These are phyloP conservation scores for Volvariella volvacea DNA, from an alignment of 1,284 basidiomycete genomes.

Conservation along the genomic window DNA sequence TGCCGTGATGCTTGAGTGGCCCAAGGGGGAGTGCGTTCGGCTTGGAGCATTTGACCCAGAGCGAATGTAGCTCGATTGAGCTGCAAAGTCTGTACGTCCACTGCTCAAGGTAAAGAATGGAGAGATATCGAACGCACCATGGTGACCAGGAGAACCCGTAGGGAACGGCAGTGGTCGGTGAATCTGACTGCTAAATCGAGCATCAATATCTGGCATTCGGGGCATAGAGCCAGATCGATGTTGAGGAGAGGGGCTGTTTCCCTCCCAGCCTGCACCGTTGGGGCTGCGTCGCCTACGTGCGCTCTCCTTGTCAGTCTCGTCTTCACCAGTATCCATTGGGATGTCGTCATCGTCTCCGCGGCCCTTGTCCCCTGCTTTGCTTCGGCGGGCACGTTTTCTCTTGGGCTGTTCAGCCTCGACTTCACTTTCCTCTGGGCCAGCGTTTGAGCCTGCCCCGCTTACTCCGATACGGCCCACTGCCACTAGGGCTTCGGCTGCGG, in stretches of 20 bases:
- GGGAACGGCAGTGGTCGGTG: slow-evolving; percentile 16
- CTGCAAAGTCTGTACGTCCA: slow-evolving; percentile 17
- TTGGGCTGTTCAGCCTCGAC: slow-evolving; percentile 47
- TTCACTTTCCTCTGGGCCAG: slow-evolving; percentile 49
- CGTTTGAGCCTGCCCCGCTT: slow-evolving; percentile 23
- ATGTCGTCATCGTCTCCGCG: slow-evolving; percentile 45
- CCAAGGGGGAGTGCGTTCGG: slow-evolving; percentile 61
- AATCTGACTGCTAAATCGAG: slow-evolving; percentile 13
- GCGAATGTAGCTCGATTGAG: slow-evolving; percentile 47
- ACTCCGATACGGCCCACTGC: slow-evolving; percentile 59
- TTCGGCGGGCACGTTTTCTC: slow-evolving; percentile 46
- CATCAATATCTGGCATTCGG: slow-evolving; percentile 1
- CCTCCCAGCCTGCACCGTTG: slow-evolving; percentile 19
- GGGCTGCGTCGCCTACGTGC: slow-evolving; percentile 15
- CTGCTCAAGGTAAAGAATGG: slow-evolving; percentile 39
- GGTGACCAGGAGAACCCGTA: slow-evolving; percentile 17
- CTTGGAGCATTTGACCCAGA: slow-evolving; percentile 56
- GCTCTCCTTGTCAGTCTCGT: slow-evolving; percentile 27
- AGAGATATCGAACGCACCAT: slow-evolving; percentile 53
- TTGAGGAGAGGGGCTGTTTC: slow-evolving; percentile 19
- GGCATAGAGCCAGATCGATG: slow-evolving; percentile 16
- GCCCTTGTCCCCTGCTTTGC: slow-evolving; percentile 22
- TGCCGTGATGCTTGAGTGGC: slow-evolving; percentile 25
- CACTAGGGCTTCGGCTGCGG: slow-evolving; percentile 77
- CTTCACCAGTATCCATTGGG: slow-evolving; percentile 30